Evolutionary conservation across 2,329 filamentous ascomycete species (phyloP).

Genomic region (Lasiodiplodia theobromae): DNA sequence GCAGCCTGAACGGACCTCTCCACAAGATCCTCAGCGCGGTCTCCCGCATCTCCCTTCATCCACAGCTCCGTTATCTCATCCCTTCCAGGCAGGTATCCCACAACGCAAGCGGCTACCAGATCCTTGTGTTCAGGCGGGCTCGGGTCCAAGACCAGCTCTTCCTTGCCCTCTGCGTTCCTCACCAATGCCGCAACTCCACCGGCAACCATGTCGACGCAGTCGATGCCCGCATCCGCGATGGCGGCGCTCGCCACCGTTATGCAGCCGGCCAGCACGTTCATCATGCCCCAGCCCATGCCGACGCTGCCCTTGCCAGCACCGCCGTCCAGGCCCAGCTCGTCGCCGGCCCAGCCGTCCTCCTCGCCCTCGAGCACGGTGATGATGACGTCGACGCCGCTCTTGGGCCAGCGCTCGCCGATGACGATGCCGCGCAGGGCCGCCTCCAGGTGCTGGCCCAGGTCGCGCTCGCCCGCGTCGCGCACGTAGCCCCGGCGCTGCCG

Average conservation of each 20-base stretch:
- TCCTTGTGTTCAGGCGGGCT: slow-evolving; percentile 79
- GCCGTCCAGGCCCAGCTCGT: slow-evolving; percentile 47
- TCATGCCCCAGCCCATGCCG: slow-evolving; percentile 75
- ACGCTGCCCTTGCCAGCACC: slow-evolving; percentile 56
- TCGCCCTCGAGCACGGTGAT: slow-evolving; percentile 94
- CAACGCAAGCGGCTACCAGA: slow-evolving; percentile 83
- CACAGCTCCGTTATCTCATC: slow-evolving; percentile 96
- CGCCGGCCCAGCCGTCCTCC: slow-evolving; percentile 74
- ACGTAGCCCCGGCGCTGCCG: slow-evolving; percentile 83
- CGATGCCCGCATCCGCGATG: slow-evolving; percentile 92
- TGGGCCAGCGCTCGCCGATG: slow-evolving; percentile 96
- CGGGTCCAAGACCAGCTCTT: slow-evolving; percentile 73
- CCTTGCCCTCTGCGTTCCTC: slow-evolving; percentile 41
- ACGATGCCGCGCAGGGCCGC: slow-evolving; percentile 88
- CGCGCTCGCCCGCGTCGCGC: slow-evolving; percentile 83
- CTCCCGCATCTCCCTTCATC: slow-evolving; percentile 76
- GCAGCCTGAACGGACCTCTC: slow-evolving; percentile 71
- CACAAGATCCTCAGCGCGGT: slow-evolving; percentile 60
- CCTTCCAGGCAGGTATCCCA: slow-evolving; percentile 83
- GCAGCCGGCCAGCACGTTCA: slow-evolving; percentile 90
- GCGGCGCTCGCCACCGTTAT: slow-evolving; percentile 94
- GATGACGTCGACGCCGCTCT: slow-evolving; percentile 94
- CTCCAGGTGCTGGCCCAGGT: slow-evolving; percentile 89
- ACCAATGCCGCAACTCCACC: slow-evolving; percentile 89
- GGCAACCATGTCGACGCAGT: slow-evolving; percentile 88